A percentile compares a stretch with the other conserved stretches of the same genome.
Conservation (phyloP, 2,329 filamentous ascomycete species). For the Aspergillus clavatus region DNA sequence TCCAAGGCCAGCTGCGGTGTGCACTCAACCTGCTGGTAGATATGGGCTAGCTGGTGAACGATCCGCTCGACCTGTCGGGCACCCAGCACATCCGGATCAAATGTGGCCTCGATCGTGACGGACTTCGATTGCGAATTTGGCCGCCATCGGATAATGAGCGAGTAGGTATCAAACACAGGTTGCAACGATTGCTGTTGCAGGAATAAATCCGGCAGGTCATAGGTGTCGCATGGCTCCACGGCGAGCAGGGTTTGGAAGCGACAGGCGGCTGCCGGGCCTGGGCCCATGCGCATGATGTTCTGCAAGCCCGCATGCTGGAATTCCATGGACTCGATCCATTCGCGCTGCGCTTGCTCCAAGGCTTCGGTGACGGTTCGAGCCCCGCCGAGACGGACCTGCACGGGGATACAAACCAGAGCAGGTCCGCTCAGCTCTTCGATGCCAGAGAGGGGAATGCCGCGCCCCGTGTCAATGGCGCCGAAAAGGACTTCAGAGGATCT, state of each 20-base stretch:
- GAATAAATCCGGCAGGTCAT: constrained; percentile 7
- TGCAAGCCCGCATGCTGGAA: constrained; percentile 15
- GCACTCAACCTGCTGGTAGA: constrained; percentile 12
- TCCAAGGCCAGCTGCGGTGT: neutral
- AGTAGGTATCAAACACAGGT: constrained; percentile 8
- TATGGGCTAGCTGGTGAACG: constrained; percentile 8
- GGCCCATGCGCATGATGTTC: constrained; percentile 13
- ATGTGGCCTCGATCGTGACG: constrained; percentile 7
- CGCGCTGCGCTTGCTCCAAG: constrained; percentile 2
- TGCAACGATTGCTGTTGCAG: constrained; percentile 2
- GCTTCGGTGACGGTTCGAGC: neutral
- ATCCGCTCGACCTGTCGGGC: constrained; percentile 8
- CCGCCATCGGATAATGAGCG: constrained; percentile 10
- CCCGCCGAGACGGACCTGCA: constrained; percentile 1
- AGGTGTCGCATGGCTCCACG: constrained; percentile 11
- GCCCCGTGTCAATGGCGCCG: constrained; percentile 9
- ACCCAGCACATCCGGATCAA: constrained; percentile 11
- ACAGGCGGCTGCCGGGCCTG: constrained; percentile 14
- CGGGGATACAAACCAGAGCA: constrained; percentile 7
- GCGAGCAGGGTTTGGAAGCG: constrained; percentile 15
- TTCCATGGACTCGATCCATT: constrained; percentile 10
- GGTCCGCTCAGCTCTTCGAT: constrained; percentile 11
- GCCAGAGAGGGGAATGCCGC: constrained; percentile 6
- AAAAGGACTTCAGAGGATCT: constrained; percentile 8
- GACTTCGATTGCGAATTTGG: neutral